Percentiles rank a stretch among this genome's conserved stretches.
Conservation (phyloP, 495 filamentous ascomycete species). For the Oidiodendron maius region DNA sequence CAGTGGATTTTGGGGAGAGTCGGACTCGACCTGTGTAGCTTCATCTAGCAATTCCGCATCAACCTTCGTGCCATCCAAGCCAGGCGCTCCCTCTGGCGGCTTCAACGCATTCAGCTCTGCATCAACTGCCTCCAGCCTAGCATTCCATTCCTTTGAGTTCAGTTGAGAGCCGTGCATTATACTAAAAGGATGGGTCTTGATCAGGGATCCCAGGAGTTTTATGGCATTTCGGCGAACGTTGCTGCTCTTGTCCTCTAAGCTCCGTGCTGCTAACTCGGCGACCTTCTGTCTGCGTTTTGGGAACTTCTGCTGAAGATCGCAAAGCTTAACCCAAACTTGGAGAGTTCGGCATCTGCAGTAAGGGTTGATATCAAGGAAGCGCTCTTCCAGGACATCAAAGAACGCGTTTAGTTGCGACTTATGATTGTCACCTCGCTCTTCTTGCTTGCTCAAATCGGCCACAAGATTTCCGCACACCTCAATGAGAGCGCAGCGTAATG, state of each 20-base stretch:
- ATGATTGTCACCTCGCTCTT: conserved; percentile 83
- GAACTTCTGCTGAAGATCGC: conserved; percentile 89
- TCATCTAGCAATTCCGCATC: conserved; percentile 82
- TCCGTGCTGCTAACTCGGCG: conserved; percentile 78
- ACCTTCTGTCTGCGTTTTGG: conserved; percentile 83
- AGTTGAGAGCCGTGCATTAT: conserved; percentile 87
- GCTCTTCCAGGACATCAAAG: conserved; percentile 92
- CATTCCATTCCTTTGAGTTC: conserved; percentile 75
- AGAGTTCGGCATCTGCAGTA: conserved; percentile 91
- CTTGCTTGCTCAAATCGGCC: conserved; percentile 80
- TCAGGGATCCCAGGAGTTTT: conserved; percentile 78
- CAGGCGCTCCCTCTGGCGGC: conserved; percentile 71
- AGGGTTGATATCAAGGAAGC: conserved; percentile 93
- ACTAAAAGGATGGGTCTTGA: conserved; percentile 90
- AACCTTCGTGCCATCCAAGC: conserved; percentile 59
- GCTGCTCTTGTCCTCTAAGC: conserved; percentile 96
- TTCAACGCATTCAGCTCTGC: conserved; percentile 74
- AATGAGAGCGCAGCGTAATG: conserved; percentile 85
- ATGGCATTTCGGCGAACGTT: conserved; percentile 94
- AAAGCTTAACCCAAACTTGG: conserved; percentile 88
- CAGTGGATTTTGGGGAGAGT: conserved; percentile 48
- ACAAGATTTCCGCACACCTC: conserved; percentile 99
- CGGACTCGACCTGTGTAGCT: conserved; percentile 71
- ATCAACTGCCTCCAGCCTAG: conserved; percentile 72
- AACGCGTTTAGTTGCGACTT: conserved; percentile 93